Evolutionary conservation across 129 eudicot genomes (phyloP).

Genomic region (Tagetes erecta): DNA sequence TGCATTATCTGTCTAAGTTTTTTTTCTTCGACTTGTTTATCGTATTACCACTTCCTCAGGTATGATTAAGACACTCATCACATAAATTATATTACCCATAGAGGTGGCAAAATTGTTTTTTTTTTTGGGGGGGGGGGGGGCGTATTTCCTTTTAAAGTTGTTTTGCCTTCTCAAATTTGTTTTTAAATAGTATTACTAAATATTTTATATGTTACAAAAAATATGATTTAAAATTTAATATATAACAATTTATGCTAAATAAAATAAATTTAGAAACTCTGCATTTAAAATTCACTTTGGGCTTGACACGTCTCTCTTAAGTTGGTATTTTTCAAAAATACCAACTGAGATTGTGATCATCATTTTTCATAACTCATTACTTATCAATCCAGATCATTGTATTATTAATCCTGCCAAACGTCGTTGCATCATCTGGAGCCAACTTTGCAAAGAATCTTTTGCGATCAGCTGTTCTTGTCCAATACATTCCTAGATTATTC

Average conservation of each 20-base stretch:
- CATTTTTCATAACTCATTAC: neutral
- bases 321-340: neutral
- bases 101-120: too few species aligned
- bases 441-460: slow-evolving; percentile 74
- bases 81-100: too few species aligned
- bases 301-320: neutral
- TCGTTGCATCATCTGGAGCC: slow-evolving; percentile 58
- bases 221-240: too few species aligned
- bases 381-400: slow-evolving; percentile 65
- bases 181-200: too few species aligned
- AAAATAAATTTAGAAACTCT: neutral
- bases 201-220: too few species aligned
- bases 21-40: slow-evolving; percentile 70
- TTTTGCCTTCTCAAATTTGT: too few species aligned
- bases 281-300: neutral
- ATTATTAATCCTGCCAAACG: slow-evolving; percentile 48
- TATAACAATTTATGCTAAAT: too few species aligned
- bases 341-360: slow-evolving; percentile 3
- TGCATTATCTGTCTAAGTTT: slow-evolving; percentile 59
- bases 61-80: slow-evolving; percentile 22
- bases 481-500: slow-evolving; percentile 76
- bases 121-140: too few species aligned
- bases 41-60: slow-evolving; percentile 91
- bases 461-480: slow-evolving; percentile 70
- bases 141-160: too few species aligned